A percentile compares a stretch with the other conserved stretches of the same genome.
Conservation (phyloP, 2,329 filamentous ascomycete species). For the Triangularia verruculosa region DNA sequence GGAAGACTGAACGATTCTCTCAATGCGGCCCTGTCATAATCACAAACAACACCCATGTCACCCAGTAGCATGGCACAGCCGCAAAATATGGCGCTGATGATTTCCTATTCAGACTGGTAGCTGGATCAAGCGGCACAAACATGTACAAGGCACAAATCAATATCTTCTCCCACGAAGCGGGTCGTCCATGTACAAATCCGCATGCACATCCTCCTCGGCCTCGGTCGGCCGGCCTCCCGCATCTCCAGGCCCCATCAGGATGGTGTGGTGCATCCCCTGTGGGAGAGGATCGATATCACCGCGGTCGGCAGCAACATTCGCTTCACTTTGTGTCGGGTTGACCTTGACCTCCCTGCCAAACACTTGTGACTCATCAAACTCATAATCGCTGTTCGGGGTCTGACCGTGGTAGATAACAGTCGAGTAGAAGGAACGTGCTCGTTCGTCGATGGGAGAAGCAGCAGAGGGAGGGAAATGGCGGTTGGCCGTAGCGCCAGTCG, state of each 20-base stretch:
- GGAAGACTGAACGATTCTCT: too few species aligned
- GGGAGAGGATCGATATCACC: conserved; percentile 26
- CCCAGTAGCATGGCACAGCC: too few species aligned
- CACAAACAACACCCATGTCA: too few species aligned
- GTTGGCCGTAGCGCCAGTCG: background rate
- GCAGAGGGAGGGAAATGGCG: background rate
- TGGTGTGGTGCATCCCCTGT: conserved; percentile 21
- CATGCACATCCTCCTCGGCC: conserved; percentile 24
- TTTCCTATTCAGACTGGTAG: background rate
- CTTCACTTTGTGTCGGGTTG: conserved; percentile 29
- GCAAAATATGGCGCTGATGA: too few species aligned
- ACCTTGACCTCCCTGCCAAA: conserved; percentile 25
- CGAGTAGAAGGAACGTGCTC: conserved; percentile 12
- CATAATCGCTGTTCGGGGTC: conserved; percentile 2
- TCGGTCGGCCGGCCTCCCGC: conserved; percentile 21
- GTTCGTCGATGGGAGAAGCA: conserved; percentile 3
- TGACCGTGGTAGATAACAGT: conserved; percentile 23
- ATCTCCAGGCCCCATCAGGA: conserved; percentile 20
- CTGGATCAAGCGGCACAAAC: background rate
- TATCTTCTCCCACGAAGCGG: conserved; percentile 11
- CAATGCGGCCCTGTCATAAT: too few species aligned
- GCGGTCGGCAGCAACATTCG: conserved; percentile 27
- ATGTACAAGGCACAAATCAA: background rate
- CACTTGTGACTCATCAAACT: background rate
- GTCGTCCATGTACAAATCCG: conserved; percentile 20